Percentiles rank a stretch among this genome's conserved stretches.
Evolutionary conservation across 306 rosid species (phyloP).

Genomic region (Hippophae rhamnoides): DNA sequence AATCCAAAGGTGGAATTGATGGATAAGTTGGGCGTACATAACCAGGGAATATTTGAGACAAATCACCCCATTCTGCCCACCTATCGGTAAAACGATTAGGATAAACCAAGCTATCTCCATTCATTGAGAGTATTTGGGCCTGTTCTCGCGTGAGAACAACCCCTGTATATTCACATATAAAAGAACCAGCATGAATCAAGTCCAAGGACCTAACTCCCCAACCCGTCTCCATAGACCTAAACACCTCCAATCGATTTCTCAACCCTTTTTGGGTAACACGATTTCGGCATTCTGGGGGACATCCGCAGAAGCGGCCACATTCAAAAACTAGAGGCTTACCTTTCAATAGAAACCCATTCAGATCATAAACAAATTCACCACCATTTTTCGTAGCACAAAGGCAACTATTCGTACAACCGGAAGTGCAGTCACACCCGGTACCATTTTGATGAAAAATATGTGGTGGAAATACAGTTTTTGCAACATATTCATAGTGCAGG

Average conservation of each 20-base stretch:
- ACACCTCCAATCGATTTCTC: conserved; percentile 62
- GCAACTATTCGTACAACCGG: conserved; percentile 50
- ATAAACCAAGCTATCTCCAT: conserved; percentile 69
- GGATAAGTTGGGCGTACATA: conserved; percentile 69
- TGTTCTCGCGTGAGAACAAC: conserved; percentile 76
- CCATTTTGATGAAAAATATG: conserved; percentile 49
- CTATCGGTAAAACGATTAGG: conserved; percentile 74
- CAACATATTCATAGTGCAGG: conserved; percentile 52
- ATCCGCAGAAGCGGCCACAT: conserved; percentile 71
- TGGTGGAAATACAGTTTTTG: conserved; percentile 46
- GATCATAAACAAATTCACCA: conserved; percentile 57
- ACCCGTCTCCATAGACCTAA: conserved; percentile 78
- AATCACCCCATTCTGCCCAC: conserved; percentile 91
- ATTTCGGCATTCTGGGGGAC: conserved; percentile 73
- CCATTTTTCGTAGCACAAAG: conserved; percentile 79
- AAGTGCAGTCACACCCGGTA: conserved; percentile 61
- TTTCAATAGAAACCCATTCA: conserved; percentile 58
- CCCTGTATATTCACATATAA: conserved; percentile 87
- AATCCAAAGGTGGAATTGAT: conserved; percentile 74
- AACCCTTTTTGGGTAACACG: conserved; percentile 70
- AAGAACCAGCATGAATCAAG: conserved; percentile 81
- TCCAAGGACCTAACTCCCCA: conserved; percentile 99
- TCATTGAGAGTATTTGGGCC: conserved; percentile 71
- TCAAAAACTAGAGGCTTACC: conserved; percentile 86
- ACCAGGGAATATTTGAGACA: conserved; percentile 48